These are phyloP conservation scores for Schizophyllum commune DNA, from an alignment of 1,284 basidiomycete genomes.

Conservation along the genomic window DNA sequence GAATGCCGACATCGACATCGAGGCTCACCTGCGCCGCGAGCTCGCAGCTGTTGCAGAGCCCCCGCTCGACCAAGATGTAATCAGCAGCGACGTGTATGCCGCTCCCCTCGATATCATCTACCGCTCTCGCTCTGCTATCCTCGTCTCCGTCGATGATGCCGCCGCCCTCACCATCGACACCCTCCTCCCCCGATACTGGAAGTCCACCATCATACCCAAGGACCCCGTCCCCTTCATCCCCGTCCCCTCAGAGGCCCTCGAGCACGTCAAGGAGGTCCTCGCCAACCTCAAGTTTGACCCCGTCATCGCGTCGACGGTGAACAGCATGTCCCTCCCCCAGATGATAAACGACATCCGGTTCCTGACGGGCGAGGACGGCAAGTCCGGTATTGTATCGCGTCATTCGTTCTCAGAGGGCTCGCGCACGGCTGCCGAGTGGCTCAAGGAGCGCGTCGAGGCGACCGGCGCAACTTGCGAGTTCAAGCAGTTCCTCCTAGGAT, in stretches of 20 bases:
- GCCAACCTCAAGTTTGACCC: slow-evolving; percentile 48
- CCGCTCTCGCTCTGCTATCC: slow-evolving; percentile 30
- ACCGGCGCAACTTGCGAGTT: slow-evolving; percentile 70
- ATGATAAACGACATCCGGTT: slow-evolving; percentile 68
- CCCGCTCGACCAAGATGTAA: slow-evolving; percentile 19
- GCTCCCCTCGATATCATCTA: slow-evolving; percentile 25
- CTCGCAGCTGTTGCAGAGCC: slow-evolving; percentile 14
- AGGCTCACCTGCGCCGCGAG: slow-evolving; percentile 26
- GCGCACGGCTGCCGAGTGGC: slow-evolving; percentile 65
- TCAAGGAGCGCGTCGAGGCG: slow-evolving; percentile 61
- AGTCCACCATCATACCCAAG: slow-evolving; percentile 42
- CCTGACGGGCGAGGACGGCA: slow-evolving; percentile 73
- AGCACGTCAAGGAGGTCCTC: slow-evolving; percentile 43
- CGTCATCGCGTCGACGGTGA: slow-evolving; percentile 51
- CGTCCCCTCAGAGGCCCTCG: slow-evolving; percentile 42
- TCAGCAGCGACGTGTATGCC: slow-evolving; percentile 15
- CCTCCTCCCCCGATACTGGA: slow-evolving; percentile 56
- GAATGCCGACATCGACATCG: slow-evolving; percentile 11
- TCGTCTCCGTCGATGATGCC: slow-evolving; percentile 35
- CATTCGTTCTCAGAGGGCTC: slow-evolving; percentile 75
- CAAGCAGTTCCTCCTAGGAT: slow-evolving; percentile 57
- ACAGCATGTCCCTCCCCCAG: slow-evolving; percentile 52
- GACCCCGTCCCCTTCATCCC: slow-evolving; percentile 39
- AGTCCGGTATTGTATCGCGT: slow-evolving; percentile 59
- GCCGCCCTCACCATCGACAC: slow-evolving; percentile 35